These are phyloP conservation scores for Phytophthora pseudosyringae DNA, from an alignment of 352 stramenopile genomes.

Conservation along the genomic window DNA sequence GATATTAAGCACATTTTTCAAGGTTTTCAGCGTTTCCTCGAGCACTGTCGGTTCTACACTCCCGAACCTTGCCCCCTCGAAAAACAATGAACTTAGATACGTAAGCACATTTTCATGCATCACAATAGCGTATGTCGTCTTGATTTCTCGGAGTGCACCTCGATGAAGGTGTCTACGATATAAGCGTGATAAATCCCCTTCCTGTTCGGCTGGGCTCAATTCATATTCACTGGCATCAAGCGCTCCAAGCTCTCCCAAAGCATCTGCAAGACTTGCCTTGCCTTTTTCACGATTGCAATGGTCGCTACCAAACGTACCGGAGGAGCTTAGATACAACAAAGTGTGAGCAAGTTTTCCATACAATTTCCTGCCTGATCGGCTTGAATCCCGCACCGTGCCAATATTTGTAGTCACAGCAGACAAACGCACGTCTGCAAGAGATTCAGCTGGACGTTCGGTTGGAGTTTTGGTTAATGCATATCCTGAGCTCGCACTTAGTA, in stretches of 20 bases:
- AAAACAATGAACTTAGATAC: conserved; percentile 72
- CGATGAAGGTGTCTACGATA: conserved; percentile 68
- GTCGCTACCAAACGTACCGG: conserved; percentile 19
- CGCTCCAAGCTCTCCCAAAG: conserved; percentile 69
- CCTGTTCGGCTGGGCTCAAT: conserved; percentile 59
- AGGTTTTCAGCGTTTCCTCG: conserved; percentile 46
- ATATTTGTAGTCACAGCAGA: conserved; percentile 40
- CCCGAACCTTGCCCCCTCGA: conserved; percentile 42
- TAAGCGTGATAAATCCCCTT: conserved; percentile 54
- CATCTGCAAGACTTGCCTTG: conserved; percentile 52
- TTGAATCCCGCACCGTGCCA: conserved; percentile 31
- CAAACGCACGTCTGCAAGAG: conserved; percentile 31
- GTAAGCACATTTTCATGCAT: conserved; percentile 74
- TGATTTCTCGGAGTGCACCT: conserved; percentile 57
- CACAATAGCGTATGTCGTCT: conserved; percentile 44
- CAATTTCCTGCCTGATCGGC: conserved; percentile 21
- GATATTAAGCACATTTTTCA: conserved; percentile 58
- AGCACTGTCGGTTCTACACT: conserved; percentile 43
- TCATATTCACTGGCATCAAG: conserved; percentile 67
- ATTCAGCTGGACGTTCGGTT: conserved; percentile 1
- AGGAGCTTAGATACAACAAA: conserved; percentile 59
- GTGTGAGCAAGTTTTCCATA: conserved; percentile 58
- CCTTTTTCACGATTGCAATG: conserved; percentile 14
- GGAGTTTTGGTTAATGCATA: neutral
- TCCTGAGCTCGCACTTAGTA: neutral